phyloP scores from a whole-genome alignment of 2,329 filamentous ascomycete genomes.

The Metarhizium anisopliae region DNA sequence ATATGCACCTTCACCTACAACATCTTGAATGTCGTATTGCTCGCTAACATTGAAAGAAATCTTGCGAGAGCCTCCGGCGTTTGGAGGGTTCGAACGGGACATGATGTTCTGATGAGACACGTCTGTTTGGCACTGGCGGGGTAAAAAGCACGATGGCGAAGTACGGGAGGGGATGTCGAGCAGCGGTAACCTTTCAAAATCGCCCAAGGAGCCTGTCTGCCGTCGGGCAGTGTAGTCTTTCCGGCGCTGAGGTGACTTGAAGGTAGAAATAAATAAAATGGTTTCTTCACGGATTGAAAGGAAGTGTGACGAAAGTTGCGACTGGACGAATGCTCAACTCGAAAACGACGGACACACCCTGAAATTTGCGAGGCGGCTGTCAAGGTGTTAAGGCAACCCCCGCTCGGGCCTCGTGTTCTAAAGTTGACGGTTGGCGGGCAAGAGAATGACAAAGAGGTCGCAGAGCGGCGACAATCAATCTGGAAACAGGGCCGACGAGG shows the following conservation, averaged over 20 bases:
- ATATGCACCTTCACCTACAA: slow-evolving; percentile 96
- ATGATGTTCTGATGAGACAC: slow-evolving; percentile 26
- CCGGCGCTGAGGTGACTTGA: not conserved
- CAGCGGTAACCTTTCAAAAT: not conserved
- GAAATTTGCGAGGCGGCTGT: slow-evolving; percentile 2
- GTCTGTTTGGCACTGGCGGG: not conserved
- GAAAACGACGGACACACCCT: slow-evolving; percentile 1
- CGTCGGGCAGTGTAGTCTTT: not conserved
- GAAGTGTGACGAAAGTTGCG: not conserved
- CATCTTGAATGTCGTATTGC: slow-evolving; percentile 99
- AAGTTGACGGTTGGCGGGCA: not conserved
- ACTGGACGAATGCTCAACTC: slow-evolving; percentile 1
- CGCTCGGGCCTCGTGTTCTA: slow-evolving; percentile 7
- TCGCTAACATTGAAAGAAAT: slow-evolving; percentile 99
- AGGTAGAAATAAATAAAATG: not conserved
- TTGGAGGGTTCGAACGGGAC: slow-evolving; percentile 49
- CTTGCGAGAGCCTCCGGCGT: slow-evolving; percentile 65
- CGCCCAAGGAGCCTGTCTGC: no score
- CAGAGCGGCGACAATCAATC: not conserved
- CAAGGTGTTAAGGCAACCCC: slow-evolving; percentile 3
- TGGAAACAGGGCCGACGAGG: not conserved
- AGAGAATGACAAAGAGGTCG: not conserved
- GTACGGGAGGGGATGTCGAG: not conserved
- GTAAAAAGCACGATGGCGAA: not conserved
- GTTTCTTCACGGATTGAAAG: not conserved